These are phyloP conservation scores for Exophiala xenobiotica DNA, from an alignment of 2,329 filamentous ascomycete genomes.

Conservation along the genomic window DNA sequence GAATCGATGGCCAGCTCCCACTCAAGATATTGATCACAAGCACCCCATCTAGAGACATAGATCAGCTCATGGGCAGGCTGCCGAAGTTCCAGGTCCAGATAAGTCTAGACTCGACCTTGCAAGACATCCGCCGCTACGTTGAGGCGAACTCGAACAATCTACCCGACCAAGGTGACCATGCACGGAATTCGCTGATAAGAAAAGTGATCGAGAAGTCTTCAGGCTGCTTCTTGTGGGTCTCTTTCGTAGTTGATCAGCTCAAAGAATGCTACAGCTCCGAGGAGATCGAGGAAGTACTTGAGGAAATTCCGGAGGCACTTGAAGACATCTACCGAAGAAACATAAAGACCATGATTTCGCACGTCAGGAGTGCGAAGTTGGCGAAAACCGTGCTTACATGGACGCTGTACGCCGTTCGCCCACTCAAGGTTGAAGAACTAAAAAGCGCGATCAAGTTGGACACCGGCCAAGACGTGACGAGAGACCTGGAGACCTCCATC, in stretches of 20 bases:
- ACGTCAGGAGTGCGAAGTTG: conserved; percentile 28
- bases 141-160: conserved; percentile 19
- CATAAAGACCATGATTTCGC: conserved; percentile 13
- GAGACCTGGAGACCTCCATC: conserved; percentile 26
- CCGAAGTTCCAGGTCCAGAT: too few species aligned
- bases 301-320: conserved; percentile 33
- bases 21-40: too few species aligned
- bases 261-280: conserved; percentile 14
- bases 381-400: conserved; percentile 31
- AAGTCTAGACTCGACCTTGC: too few species aligned
- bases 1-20: too few species aligned
- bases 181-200: too few species aligned
- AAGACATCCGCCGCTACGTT: too few species aligned
- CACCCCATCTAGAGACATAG: too few species aligned
- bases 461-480: conserved; percentile 15
- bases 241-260: conserved; percentile 24
- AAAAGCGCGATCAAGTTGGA: conserved; percentile 30
- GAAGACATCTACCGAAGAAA: neutral
- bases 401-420: conserved; percentile 29
- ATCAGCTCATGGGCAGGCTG: too few species aligned
- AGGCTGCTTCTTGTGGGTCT: conserved; percentile 23
- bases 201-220: conserved; percentile 15
- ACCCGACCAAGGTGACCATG: conserved; percentile 28
- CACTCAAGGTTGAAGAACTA: conserved; percentile 31
- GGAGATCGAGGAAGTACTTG: conserved; percentile 24